Percentiles rank a stretch among this genome's conserved stretches.
Evolutionary conservation across 2,329 filamentous ascomycete genomes (phyloP).

Genomic region (Aspergillus awamori): DNA sequence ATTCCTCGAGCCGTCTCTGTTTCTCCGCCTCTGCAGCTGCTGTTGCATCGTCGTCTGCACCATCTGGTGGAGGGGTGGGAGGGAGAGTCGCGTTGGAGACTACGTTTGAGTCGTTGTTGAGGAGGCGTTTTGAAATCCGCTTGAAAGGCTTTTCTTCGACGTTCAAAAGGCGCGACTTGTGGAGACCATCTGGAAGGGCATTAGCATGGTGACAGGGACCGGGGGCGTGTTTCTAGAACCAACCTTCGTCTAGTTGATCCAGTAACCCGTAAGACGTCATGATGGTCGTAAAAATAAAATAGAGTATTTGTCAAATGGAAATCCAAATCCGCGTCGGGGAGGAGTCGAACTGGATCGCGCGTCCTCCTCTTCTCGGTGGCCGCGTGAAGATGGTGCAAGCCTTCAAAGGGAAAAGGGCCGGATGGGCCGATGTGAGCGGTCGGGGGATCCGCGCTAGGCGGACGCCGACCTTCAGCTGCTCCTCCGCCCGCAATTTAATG

Average conservation of each 20-base stretch:
- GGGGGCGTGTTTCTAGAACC: slow-evolving; percentile 6
- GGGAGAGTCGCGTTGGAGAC: slow-evolving; percentile 58
- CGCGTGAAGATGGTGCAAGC: slow-evolving; percentile 10
- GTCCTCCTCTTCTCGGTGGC: slow-evolving; percentile 15
- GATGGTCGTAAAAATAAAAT: slow-evolving; percentile 17
- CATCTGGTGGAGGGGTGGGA: slow-evolving; percentile 69
- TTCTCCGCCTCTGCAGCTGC: slow-evolving; percentile 52
- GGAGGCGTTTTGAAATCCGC: slow-evolving; percentile 79
- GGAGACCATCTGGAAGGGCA: slow-evolving; percentile 67
- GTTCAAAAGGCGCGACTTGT: slow-evolving; percentile 82
- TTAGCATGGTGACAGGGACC: slow-evolving; percentile 23
- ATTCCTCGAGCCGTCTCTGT: slow-evolving; percentile 57
- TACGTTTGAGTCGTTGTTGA: slow-evolving; percentile 68
- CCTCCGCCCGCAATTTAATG: slow-evolving; percentile 6
- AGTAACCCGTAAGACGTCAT: slow-evolving; percentile 68
- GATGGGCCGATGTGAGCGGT: slow-evolving; percentile 22
- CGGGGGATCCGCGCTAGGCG: slow-evolving; percentile 23
- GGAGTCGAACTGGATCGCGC: not conserved
- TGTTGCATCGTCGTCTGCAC: slow-evolving; percentile 44
- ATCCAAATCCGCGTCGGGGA: not conserved
- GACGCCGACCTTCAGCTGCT: slow-evolving; percentile 8
- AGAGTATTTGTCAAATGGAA: not conserved
- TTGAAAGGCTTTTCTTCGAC: slow-evolving; percentile 93
- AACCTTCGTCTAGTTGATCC: slow-evolving; percentile 66
- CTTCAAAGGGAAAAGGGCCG: slow-evolving; percentile 9